Conservation (phyloP, 164 flowering plant genomes). For the Nymphaea colorata region DNA sequence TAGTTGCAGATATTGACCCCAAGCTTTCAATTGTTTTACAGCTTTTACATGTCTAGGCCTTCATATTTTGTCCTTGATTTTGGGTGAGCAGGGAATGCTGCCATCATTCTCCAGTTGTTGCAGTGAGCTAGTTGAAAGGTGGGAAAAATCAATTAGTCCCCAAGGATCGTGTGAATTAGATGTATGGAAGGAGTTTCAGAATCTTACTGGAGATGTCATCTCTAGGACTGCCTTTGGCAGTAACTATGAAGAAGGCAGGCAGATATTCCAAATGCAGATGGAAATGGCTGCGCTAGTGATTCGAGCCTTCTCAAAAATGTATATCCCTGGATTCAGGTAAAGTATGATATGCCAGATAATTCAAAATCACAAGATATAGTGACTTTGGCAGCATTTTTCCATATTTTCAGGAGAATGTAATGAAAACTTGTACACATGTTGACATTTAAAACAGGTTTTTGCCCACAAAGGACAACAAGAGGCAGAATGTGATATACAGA, state of each 20-base stretch:
- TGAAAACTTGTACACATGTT: not conserved
- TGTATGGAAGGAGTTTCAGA: conserved; percentile 12
- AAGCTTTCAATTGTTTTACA: no score
- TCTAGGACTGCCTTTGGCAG: conserved; percentile 17
- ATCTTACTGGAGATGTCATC: conserved; percentile 9
- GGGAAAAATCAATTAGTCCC: conserved; percentile 6
- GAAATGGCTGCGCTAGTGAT: conserved; percentile 13
- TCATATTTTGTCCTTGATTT: no score
- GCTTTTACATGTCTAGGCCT: no score
- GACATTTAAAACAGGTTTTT: conserved; percentile 9
- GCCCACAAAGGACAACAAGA: conserved; percentile 15
- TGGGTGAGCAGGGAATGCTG: conserved; percentile 10
- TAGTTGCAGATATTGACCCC: no score
- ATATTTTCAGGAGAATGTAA: not conserved
- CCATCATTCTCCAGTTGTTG: conserved; percentile 8
- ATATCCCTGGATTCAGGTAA: conserved; percentile 32
- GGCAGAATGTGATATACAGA: conserved; percentile 8
- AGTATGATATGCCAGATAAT: no score
- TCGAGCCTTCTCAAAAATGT: conserved; percentile 2
- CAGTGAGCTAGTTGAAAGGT: conserved; percentile 7
- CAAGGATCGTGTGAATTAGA: conserved; percentile 12
- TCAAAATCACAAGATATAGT: no score
- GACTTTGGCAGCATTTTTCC: no score
- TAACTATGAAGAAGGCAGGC: conserved; percentile 13
- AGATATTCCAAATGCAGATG: conserved; percentile 14